Base-by-base conservation (phyloP, 257 asterid genomes). In the Capsicum baccatum region DNA sequence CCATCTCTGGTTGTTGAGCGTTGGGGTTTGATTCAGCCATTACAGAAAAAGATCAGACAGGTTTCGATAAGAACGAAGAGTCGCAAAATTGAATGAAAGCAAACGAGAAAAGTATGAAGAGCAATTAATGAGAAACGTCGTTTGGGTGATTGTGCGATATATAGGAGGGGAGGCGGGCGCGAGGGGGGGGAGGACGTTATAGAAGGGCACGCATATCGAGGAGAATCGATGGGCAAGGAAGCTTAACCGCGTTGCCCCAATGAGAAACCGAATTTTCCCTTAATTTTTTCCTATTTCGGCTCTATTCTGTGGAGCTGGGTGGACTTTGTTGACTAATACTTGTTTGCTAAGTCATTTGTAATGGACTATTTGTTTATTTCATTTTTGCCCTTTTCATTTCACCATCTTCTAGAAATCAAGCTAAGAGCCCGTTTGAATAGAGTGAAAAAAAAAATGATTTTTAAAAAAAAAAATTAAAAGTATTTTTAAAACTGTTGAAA, bases 1-100 rank as follows among this genome's bases (percentile, higher is more conserved):
- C 91, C 82, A 74, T 74, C 50, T 86, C 83, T 26, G 83, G 39
- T 70, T 86, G 59, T 76, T 86, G 86, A 62, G 85, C 4, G 1
- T 42, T 84, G 44, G 83, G 54, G 79, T 82, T 80, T 21, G 87
- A 16, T 52, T 87, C 88, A 16, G 90, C 90, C 88, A 85, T 87
- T 64, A 26, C 17, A 16, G 48, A 5, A 3, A 62, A 50, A 47
- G n/a, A 35, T 35, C 48, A 66, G 6, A 66, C n/a, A 44, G 84
- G 44, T 33, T 54, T 81, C 76, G 26, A 60, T 52, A 35, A n/a
- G 14, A 15, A 26, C 1, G 80, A 52, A 52, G 26, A 26, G 10
- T 50, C 63, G 48, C 48, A 14, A 76, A 39, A 52, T 74, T 47
- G 19, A 74, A 50, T 21, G 52, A 35, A 35, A 35, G 12, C 4